A percentile compares a stretch with the other conserved stretches of the same genome.
Evolutionary conservation across 306 rosid genomes (phyloP).

Genomic region (Psophocarpus tetragonolobus): DNA sequence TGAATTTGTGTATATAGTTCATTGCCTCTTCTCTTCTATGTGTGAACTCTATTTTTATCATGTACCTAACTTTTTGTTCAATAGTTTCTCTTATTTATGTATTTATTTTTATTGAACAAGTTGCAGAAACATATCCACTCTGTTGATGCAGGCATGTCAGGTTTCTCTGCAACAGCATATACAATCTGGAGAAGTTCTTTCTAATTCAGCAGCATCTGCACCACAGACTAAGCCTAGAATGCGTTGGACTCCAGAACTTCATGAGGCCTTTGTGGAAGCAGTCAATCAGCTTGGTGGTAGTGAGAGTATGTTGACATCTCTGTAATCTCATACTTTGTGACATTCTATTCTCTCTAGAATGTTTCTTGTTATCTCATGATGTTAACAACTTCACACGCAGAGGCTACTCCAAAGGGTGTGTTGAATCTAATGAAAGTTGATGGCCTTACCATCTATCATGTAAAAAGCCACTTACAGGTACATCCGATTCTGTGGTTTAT

Average conservation of each 20-base stretch:
- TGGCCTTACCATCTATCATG: constrained; percentile 92
- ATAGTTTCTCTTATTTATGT: constrained; percentile 7
- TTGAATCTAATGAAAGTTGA: constrained; percentile 81
- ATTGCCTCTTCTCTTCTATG: background rate
- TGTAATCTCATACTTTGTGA: constrained; percentile 12
- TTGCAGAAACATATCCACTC: constrained; percentile 39
- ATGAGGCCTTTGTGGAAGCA: constrained; percentile 92
- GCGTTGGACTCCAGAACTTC: constrained; percentile 99
- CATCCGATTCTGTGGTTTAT: constrained; percentile 15
- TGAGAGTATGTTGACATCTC: constrained; percentile 60
- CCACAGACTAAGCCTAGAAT: constrained; percentile 74
- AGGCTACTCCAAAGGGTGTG: constrained; percentile 97
- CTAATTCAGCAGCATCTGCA: constrained; percentile 49
- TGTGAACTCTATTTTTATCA: constrained; percentile 19
- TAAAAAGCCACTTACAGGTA: constrained; percentile 97
- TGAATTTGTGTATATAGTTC: constrained; percentile 27
- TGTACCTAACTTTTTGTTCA: constrained; percentile 6
- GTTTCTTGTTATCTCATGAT: constrained; percentile 23
- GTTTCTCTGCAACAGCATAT: constrained; percentile 40
- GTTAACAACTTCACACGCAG: constrained; percentile 47
- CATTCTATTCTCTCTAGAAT: constrained; percentile 28
- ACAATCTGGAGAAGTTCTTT: constrained; percentile 49
- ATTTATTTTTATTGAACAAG: constrained; percentile 9
- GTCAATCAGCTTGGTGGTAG: constrained; percentile 88
- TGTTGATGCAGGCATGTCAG: constrained; percentile 51